Conservation (phyloP, 805 yeast species). For the Candida suzukii region DNA sequence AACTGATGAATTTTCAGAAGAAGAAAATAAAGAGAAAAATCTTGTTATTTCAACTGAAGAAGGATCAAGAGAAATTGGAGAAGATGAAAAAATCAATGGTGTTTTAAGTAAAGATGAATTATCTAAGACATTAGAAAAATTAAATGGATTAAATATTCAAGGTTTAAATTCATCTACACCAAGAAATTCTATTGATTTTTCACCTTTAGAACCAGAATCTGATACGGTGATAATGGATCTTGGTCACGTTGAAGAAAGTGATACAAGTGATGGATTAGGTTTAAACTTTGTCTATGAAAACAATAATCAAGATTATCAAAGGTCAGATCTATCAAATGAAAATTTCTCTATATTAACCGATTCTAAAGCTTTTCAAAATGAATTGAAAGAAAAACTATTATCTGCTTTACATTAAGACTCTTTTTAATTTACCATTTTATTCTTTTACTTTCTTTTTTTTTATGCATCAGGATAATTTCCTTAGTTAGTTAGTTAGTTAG, state of each 20-base stretch:
- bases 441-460: neutral
- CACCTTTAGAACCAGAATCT: neutral
- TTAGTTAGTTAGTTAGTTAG: neutral
- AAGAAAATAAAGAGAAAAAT: neutral
- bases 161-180: neutral
- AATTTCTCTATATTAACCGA: neutral
- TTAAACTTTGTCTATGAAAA: neutral
- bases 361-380: neutral
- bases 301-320: neutral
- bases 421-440: too few species aligned
- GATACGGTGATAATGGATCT: neutral
- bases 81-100: slow-evolving; percentile 1
- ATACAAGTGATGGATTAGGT: neutral
- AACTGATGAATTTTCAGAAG: neutral
- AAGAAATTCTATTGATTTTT: neutral
- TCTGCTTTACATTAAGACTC: neutral
- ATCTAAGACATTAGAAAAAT: neutral
- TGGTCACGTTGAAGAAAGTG: too few species aligned
- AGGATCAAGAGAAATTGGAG: neutral
- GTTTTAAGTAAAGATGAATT: neutral
- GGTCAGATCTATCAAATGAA: neutral
- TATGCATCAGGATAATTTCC: neutral
- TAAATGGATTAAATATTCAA: neutral
- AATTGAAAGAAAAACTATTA: neutral
- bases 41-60: neutral